Base-by-base conservation (phyloP, 2,329 filamentous ascomycete genomes). In the Aspergillus costaricaensis region DNA sequence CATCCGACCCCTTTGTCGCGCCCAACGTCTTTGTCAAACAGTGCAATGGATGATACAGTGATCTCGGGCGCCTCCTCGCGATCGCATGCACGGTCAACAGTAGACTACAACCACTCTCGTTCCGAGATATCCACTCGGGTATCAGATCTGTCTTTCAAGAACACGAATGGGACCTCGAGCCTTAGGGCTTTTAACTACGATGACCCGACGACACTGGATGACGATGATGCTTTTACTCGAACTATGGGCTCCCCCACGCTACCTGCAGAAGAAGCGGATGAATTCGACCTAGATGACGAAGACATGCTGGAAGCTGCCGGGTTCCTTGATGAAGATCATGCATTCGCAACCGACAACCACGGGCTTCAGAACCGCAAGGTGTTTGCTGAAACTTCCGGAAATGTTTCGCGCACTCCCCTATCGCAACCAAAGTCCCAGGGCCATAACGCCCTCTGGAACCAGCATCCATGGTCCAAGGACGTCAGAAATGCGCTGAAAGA, bases 401-500 rank as follows among this genome's bases (percentile, higher is more conserved):
- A 80, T 61, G 62, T 65, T 14, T 57, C 65, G 39, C 72, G 73
- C 17, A 60, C 68, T 12, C 72, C 74, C 8, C 44, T 65, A 7
- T 65, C 69, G 12, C 72, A 72, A 17, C 71, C 72, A 47, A 77
- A 77, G 55, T 72, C 72, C 8, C 68, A 69, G 32, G 62, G 60
- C 10, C 70, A 74, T 30, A 71, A 68, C 43, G 67, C 68, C 50
- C 72, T 69, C 59, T 80, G 67, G 89, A 91, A 83, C 82, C 84
- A 75, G 52, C 83, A 88, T 69, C 82, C 87, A 4, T 99, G 96
- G 95, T 97, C 93, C 15, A 82, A 85, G 47, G 93, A 98, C 68
- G 90, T 99, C 23, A 89, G 88, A 66, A 83, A 81, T 57, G 90
- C 88, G n/a, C 79, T 99, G 65, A 91, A 90, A 70, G 88, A 94